Conservation (phyloP, 2,329 filamentous ascomycete genomes). For the Stagonosporopsis chrysanthemi region DNA sequence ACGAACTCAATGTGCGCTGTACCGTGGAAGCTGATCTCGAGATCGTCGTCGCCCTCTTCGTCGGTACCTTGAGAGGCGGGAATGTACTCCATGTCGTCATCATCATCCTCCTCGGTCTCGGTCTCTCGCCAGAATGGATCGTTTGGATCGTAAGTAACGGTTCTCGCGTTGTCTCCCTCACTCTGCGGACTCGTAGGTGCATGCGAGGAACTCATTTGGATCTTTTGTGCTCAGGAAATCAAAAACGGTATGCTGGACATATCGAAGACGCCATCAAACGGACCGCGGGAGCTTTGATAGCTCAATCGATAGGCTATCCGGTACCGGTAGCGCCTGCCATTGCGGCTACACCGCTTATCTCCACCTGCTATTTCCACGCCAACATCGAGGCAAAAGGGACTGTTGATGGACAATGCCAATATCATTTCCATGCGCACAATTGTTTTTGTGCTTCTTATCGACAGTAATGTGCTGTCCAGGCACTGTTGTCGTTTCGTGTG, state of each 20-base stretch:
- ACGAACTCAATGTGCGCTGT: not conserved
- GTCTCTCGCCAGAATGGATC: slow-evolving; percentile 47
- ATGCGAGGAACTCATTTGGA: slow-evolving; percentile 38
- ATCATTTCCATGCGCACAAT: too few species aligned
- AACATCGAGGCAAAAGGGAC: too few species aligned
- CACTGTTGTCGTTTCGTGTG: too few species aligned
- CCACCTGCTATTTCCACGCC: slow-evolving; percentile 4
- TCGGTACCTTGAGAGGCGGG: slow-evolving; percentile 52
- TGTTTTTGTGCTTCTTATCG: too few species aligned
- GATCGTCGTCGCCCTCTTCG: slow-evolving; percentile 51
- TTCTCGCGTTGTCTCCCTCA: slow-evolving; percentile 36
- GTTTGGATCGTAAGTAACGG: slow-evolving; percentile 42
- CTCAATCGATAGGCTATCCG: slow-evolving; percentile 15
- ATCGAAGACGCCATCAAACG: slow-evolving; percentile 14
- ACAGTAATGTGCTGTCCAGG: too few species aligned
- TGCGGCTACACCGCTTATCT: slow-evolving; percentile 11
- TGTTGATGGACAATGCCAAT: not conserved
- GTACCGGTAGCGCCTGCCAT: slow-evolving; percentile 7
- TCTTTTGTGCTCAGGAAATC: not conserved
- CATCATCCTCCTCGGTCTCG: slow-evolving; percentile 52
- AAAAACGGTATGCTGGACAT: not conserved
- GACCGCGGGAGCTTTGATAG: slow-evolving; percentile 13
- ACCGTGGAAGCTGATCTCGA: slow-evolving; percentile 49
- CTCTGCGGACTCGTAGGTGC: slow-evolving; percentile 32
- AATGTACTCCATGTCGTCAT: slow-evolving; percentile 63